A percentile compares a stretch with the other conserved stretches of the same genome.
Conservation (phyloP, 768 basidiomycete genomes). For the Russula ochroleuca region DNA sequence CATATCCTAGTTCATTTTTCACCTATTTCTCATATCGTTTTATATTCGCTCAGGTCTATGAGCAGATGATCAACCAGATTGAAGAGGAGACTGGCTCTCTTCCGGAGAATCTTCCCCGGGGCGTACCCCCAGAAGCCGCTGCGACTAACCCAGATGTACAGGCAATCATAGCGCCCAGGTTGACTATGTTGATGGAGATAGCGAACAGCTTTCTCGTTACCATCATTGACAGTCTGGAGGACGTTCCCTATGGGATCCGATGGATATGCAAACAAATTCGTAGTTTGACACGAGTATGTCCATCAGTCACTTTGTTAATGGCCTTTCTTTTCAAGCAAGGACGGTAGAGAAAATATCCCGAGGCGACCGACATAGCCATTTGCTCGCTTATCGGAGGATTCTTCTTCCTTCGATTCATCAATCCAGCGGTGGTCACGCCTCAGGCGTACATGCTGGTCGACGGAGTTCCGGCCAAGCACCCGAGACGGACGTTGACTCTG, state of each 20-base stretch:
- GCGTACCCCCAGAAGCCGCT: constrained; percentile 92
- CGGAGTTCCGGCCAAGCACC: constrained; percentile 96
- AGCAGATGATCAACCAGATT: constrained; percentile 99
- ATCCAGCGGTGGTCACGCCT: constrained; percentile 97
- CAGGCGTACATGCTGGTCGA: constrained; percentile 99
- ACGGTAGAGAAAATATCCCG: constrained; percentile 91
- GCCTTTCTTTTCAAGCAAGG: neutral
- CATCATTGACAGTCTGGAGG: constrained; percentile 98
- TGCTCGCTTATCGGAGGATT: constrained; percentile 99
- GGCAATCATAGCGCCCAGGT: constrained; percentile 92
- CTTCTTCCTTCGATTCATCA: constrained; percentile 99
- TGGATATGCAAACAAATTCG: constrained; percentile 99
- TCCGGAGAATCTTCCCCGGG: constrained; percentile 86
- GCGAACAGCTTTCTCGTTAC: constrained; percentile 96
- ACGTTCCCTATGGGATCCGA: constrained; percentile 96
- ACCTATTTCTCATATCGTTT: constrained; percentile 2
- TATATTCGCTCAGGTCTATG: constrained; percentile 73
- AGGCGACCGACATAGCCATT: constrained; percentile 96
- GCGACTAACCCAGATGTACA: constrained; percentile 93
- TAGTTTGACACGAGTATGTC: constrained; percentile 83
- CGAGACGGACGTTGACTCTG: constrained; percentile 90
- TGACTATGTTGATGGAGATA: constrained; percentile 99
- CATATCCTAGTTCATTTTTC: neutral
- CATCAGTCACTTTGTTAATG: neutral
- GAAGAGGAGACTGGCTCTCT: constrained; percentile 94